phyloP scores from a whole-genome alignment of 495 filamentous ascomycete species.

The Hypoxylon trugodes region DNA sequence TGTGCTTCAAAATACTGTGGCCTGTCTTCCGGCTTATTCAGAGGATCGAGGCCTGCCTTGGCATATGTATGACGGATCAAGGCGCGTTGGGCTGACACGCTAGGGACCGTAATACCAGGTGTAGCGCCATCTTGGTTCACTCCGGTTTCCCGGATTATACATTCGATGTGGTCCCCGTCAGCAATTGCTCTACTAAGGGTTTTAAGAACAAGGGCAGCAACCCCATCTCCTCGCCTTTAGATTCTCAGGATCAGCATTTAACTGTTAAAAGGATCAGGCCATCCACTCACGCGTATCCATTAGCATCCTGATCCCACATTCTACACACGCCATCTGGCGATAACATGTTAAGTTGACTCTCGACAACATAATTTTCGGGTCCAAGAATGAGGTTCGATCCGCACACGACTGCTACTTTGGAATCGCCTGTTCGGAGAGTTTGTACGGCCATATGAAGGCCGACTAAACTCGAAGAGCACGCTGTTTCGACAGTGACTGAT shows the following conservation, averaged over 20 bases:
- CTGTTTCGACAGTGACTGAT: slow-evolving; percentile 59
- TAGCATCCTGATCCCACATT: slow-evolving; percentile 60
- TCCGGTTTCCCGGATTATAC: slow-evolving; percentile 59
- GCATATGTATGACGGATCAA: slow-evolving; percentile 61
- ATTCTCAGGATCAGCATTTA: too few species aligned
- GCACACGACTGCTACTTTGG: slow-evolving; percentile 51
- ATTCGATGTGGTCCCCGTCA: slow-evolving; percentile 58
- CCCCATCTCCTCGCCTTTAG: too few species aligned
- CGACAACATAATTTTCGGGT: slow-evolving; percentile 43
- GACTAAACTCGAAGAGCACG: slow-evolving; percentile 61
- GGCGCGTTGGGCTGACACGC: slow-evolving; percentile 56
- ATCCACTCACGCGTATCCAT: slow-evolving; percentile 72
- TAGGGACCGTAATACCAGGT: slow-evolving; percentile 59
- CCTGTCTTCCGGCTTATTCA: slow-evolving; percentile 46
- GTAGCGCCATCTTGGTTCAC: slow-evolving; percentile 60
- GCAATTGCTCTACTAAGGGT: slow-evolving; percentile 51
- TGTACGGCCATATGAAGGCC: slow-evolving; percentile 62
- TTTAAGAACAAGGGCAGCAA: slow-evolving; percentile 60
- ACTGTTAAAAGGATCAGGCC: too few species aligned
- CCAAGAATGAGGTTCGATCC: slow-evolving; percentile 52
- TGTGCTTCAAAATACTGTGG: slow-evolving; percentile 59
- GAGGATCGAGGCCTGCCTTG: slow-evolving; percentile 55
- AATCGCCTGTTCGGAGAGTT: slow-evolving; percentile 51
- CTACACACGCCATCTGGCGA: slow-evolving; percentile 42
- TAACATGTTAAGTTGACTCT: slow-evolving; percentile 38